phyloP scores from a whole-genome alignment of 768 basidiomycete species.

The Xerocomus spinulosus region DNA sequence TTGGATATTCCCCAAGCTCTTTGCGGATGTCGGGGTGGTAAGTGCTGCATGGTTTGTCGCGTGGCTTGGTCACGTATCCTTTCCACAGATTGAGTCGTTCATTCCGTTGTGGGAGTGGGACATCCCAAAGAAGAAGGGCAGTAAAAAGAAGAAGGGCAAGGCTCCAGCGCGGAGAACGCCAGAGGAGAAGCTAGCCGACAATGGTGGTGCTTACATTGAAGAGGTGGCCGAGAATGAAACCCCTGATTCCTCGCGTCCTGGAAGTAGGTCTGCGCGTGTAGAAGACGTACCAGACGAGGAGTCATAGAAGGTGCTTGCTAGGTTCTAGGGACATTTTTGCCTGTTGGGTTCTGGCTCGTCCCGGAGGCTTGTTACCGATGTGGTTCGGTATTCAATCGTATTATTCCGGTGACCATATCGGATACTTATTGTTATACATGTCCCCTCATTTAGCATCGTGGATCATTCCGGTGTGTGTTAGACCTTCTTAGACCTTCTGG shows the following conservation, averaged over 20 bases:
- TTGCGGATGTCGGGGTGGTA: slow-evolving; percentile 98
- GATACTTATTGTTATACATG: background rate
- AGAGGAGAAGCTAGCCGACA: slow-evolving; percentile 39
- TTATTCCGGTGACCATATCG: background rate
- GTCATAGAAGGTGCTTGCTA: slow-evolving; percentile 11
- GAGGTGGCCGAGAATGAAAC: slow-evolving; percentile 32
- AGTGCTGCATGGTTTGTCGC: slow-evolving; percentile 34
- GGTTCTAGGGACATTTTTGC: too few relatives aligned
- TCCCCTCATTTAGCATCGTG: background rate
- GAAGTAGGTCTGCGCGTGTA: slow-evolving; percentile 37
- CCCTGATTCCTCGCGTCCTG: slow-evolving; percentile 29
- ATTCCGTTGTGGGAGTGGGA: slow-evolving; percentile 98
- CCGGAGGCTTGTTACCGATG: background rate
- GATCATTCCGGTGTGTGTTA: background rate
- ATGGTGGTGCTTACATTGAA: slow-evolving; percentile 38
- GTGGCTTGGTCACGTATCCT: background rate
- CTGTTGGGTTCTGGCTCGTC: background rate
- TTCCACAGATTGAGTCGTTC: slow-evolving; percentile 87
- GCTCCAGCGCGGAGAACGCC: slow-evolving; percentile 21
- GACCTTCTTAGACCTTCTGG: background rate
- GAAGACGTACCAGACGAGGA: slow-evolving; percentile 46
- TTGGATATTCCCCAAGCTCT: slow-evolving; percentile 98
- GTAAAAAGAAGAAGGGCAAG: slow-evolving; percentile 62
- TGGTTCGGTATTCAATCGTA: background rate
- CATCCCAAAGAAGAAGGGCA: slow-evolving; percentile 63